phyloP scores from a whole-genome alignment of 2,329 filamentous ascomycete genomes.

The Fusarium devonianum region DNA sequence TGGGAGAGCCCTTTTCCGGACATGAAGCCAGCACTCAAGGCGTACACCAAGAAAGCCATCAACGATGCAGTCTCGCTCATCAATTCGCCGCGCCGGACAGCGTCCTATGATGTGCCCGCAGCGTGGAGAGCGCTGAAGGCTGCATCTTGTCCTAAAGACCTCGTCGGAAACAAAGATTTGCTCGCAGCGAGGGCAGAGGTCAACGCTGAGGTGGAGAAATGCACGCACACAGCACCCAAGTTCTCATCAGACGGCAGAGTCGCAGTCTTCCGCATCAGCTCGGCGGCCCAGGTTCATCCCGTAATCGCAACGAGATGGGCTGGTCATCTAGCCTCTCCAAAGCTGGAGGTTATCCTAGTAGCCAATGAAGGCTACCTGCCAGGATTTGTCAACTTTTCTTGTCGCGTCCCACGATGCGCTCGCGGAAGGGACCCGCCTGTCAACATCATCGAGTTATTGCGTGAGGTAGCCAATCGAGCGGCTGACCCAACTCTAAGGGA shows the following conservation, averaged over 20 bases:
- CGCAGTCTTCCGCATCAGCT: conserved; percentile 68
- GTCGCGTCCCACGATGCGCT: conserved; percentile 66
- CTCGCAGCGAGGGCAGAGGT: conserved; percentile 64
- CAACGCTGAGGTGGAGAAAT: conserved; percentile 66
- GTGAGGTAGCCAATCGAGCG: conserved; percentile 56
- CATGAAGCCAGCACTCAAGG: conserved; percentile 67
- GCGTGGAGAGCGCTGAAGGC: conserved; percentile 67
- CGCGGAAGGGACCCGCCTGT: conserved; percentile 61
- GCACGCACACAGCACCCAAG: conserved; percentile 67
- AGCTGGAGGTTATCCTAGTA: conserved; percentile 69
- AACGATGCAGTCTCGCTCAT: conserved; percentile 69
- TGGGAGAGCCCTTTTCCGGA: conserved; percentile 73
- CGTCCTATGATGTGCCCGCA: conserved; percentile 64
- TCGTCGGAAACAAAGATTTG: conserved; percentile 58
- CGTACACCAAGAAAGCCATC: conserved; percentile 66
- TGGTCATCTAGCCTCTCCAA: conserved; percentile 63
- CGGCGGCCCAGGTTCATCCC: conserved; percentile 68
- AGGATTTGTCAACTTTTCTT: conserved; percentile 72
- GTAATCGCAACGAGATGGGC: conserved; percentile 74
- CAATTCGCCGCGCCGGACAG: conserved; percentile 70
- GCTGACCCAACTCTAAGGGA: conserved; percentile 50
- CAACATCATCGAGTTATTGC: conserved; percentile 67
- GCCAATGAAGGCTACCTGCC: conserved; percentile 72
- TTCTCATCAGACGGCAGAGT: conserved; percentile 69
- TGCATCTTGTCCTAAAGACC: conserved; percentile 57